phyloP scores from a whole-genome alignment of 2,329 filamentous ascomycete genomes.

The Penicillium sp. region DNA sequence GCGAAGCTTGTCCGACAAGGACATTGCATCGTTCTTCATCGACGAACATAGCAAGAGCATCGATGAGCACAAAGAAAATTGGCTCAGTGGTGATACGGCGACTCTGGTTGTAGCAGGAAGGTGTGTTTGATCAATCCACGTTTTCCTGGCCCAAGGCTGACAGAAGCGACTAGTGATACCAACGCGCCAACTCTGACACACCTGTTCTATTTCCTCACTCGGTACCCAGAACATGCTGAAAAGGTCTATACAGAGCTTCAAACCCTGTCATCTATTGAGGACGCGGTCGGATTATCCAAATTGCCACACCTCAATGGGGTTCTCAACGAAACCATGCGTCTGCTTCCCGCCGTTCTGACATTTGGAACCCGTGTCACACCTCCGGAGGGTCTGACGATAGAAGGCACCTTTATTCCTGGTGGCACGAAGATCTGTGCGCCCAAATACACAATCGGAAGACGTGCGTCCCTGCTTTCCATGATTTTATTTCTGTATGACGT shows the following conservation, averaged over 20 bases:
- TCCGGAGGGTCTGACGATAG: background rate
- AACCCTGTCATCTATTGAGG: background rate
- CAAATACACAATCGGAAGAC: conserved; percentile 1
- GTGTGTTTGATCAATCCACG: background rate
- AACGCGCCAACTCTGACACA: conserved; percentile 8
- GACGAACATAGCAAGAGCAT: conserved; percentile 4
- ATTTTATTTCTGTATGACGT: background rate
- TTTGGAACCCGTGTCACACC: background rate
- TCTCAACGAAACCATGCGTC: conserved; percentile 2
- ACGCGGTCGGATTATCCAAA: background rate
- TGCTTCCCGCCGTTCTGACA: background rate
- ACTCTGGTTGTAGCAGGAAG: background rate
- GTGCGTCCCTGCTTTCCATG: background rate
- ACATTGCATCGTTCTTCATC: conserved; percentile 13
- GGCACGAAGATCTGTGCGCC: conserved; percentile 2
- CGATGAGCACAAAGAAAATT: background rate
- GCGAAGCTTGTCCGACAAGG: background rate
- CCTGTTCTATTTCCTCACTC: conserved; percentile 11
- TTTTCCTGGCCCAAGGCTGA: background rate
- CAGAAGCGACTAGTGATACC: conserved; percentile 7
- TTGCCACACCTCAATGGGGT: background rate
- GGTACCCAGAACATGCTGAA: conserved; percentile 3
- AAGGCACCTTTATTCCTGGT: conserved; percentile 1
- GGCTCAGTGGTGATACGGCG: background rate
- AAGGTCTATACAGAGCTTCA: background rate